A percentile compares a stretch with the other conserved stretches of the same genome.
Evolutionary conservation across 1,284 basidiomycete genomes (phyloP).

Genomic region (Pterulicium gracile): DNA sequence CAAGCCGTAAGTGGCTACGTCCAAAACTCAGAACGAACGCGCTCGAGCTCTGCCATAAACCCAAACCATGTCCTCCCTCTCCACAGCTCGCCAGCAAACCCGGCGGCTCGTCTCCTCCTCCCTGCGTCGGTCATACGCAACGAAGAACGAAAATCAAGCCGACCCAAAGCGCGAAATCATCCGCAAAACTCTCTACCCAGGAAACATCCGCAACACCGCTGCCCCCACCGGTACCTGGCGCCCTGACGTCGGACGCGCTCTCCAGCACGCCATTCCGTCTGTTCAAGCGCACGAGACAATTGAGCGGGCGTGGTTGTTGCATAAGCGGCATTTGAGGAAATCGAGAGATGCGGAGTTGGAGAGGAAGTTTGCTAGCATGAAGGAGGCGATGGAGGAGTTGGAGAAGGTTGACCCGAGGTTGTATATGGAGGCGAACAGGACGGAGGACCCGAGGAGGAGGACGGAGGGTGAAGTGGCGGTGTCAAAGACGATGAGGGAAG

Average conservation of each 20-base stretch:
- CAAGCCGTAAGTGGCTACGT: too few relatives aligned
- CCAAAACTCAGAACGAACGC: too few relatives aligned
- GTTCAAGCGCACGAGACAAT: constrained; percentile 91
- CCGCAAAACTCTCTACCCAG: constrained; percentile 71
- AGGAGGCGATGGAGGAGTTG: constrained; percentile 71
- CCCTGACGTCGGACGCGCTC: constrained; percentile 55
- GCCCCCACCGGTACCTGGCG: constrained; percentile 78
- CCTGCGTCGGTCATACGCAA: constrained; percentile 27
- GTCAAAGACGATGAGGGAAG: constrained; percentile 51
- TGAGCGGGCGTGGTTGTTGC: constrained; percentile 83
- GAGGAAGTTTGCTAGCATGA: constrained; percentile 72
- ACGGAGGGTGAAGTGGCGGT: constrained; percentile 43
- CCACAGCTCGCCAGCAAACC: too few relatives aligned
- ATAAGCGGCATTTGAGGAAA: constrained; percentile 66
- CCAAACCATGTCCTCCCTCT: too few relatives aligned
- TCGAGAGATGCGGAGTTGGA: constrained; percentile 52
- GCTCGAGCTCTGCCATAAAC: too few relatives aligned
- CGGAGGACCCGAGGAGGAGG: constrained; percentile 62
- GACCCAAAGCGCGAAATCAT: constrained; percentile 68
- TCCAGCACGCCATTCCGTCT: constrained; percentile 70
- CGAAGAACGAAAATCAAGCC: constrained; percentile 13
- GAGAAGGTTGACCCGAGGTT: constrained; percentile 54
- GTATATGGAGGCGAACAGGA: constrained; percentile 67
- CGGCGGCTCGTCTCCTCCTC: too few relatives aligned
- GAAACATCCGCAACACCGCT: constrained; percentile 54